Evolutionary conservation across 2,329 filamentous ascomycete species (phyloP), one percentile per base, ranked within the genome.

Genomic region (Sphaceloma murrayae): DNA sequence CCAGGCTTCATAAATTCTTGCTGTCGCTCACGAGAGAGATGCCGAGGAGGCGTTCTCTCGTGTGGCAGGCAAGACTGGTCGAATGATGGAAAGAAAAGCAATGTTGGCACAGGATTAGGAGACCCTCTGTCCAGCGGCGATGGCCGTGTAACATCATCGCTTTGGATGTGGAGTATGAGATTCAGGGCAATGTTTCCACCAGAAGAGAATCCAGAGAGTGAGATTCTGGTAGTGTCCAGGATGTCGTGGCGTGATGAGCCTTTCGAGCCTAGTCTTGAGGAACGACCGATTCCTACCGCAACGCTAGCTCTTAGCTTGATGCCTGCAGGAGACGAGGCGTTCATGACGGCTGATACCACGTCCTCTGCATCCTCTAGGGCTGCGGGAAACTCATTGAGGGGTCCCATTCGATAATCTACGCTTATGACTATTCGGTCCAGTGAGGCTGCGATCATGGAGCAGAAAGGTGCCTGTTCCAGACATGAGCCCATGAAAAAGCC

Each of bases 141-240:
- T 1, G 62, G 60, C 64, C 64, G 67, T 5, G 60, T 56, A 7
- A 62, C 43, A 2, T 56, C 51, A 5, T 53, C 55, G 24, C 58
- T 57, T 8, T 49, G 30, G 4, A 62, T 57, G 17, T 56, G 58
- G 2, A 66, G 49, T 11, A 58, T 63, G 53, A 66, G 60, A 47
- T 67, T 67, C 34, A 69, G 53, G 0, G 67, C 67, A n/a, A 70
- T 62, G 46, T 69, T 70, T 14, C 66, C 67, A 22, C 67, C 67
- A 9, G 62, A 62, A 19, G 63, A 67, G 53, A 69, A 69, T 14
- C 67, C 67, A 2, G 65, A 65, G 17, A 70, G 58, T 14, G 59
- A 57, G 3, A 70, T 59, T 4, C 59, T 59, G 1, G 55, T 54
- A 4, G 61, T 55, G 50, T 70, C 67, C 5, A 67, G 58, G 29